Conservation (phyloP, 306 rosid genomes). For the Quercus dentata region DNA sequence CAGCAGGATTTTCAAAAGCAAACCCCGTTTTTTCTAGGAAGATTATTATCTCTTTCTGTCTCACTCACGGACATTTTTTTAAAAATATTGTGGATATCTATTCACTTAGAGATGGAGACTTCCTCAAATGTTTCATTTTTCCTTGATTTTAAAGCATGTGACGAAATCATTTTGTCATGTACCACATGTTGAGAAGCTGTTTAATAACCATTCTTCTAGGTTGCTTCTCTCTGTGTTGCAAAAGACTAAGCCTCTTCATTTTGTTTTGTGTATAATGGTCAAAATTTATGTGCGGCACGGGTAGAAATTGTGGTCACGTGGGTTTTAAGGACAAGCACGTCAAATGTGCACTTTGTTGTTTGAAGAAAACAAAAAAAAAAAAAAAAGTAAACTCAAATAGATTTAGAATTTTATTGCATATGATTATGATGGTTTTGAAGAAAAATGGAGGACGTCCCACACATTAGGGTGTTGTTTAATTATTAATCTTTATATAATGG, state of each 20-base stretch:
- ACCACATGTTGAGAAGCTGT: slow-evolving; percentile 1
- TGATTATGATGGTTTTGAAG: too few species aligned
- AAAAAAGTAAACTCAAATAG: too few species aligned
- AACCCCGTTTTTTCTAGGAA: background rate
- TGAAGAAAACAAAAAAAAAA: too few species aligned
- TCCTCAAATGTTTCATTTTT: background rate
- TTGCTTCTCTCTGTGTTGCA: slow-evolving; percentile 22
- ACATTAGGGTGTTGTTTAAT: too few species aligned
- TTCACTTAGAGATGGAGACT: too few species aligned
- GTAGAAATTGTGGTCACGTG: slow-evolving; percentile 11
- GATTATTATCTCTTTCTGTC: too few species aligned
- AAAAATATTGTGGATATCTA: too few species aligned
- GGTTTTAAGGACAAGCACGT: too few species aligned
- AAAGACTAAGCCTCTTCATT: slow-evolving; percentile 22
- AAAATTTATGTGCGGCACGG: slow-evolving; percentile 36
- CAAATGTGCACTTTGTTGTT: background rate
- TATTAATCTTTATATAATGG: too few species aligned
- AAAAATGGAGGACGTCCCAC: too few species aligned
- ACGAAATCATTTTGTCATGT: background rate
- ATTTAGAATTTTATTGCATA: too few species aligned
- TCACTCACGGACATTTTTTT: too few species aligned
- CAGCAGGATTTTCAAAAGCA: slow-evolving; percentile 21
- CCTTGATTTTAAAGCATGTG: background rate
- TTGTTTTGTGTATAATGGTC: slow-evolving; percentile 21
- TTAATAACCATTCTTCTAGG: slow-evolving; percentile 18